A percentile compares a stretch with the other conserved stretches of the same genome.
These are phyloP conservation scores for Penstemon eatonii DNA, from an alignment of 257 asterid genomes.

Conservation along the genomic window DNA sequence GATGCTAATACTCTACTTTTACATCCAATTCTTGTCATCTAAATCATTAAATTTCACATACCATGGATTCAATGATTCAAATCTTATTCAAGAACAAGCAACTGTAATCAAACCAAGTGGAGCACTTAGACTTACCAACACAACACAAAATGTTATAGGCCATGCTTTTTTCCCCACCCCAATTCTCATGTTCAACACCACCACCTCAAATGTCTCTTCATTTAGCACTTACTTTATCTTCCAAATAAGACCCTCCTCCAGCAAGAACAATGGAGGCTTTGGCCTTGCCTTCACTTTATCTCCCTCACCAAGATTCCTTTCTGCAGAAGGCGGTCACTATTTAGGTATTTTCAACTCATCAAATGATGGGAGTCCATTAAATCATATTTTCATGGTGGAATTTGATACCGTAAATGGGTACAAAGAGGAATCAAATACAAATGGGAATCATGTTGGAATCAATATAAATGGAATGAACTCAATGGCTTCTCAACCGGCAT, in stretches of 20 bases:
- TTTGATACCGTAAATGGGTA: conserved; percentile 64
- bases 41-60: conserved; percentile 41
- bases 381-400: conserved; percentile 65
- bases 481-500: conserved; percentile 7
- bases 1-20: conserved; percentile 20
- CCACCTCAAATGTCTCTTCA: conserved; percentile 31
- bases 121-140: conserved; percentile 60
- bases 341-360: conserved; percentile 48
- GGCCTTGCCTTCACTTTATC: conserved; percentile 70
- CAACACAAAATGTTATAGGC: conserved; percentile 39
- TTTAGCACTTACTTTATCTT: conserved; percentile 62
- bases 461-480: conserved; percentile 43
- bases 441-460: conserved; percentile 63
- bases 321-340: conserved; percentile 39
- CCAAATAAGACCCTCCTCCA: conserved; percentile 41
- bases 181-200: conserved; percentile 35
- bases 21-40: conserved; percentile 17
- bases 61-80: conserved; percentile 51
- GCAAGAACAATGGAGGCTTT: conserved; percentile 44
- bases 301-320: conserved; percentile 34
- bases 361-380: conserved; percentile 24
- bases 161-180: conserved; percentile 49
- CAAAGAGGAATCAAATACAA: conserved; percentile 23
- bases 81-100: conserved; percentile 34
- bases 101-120: conserved; percentile 35